Conservation (phyloP, 331 rosid species). For the Arachis monticola region DNA sequence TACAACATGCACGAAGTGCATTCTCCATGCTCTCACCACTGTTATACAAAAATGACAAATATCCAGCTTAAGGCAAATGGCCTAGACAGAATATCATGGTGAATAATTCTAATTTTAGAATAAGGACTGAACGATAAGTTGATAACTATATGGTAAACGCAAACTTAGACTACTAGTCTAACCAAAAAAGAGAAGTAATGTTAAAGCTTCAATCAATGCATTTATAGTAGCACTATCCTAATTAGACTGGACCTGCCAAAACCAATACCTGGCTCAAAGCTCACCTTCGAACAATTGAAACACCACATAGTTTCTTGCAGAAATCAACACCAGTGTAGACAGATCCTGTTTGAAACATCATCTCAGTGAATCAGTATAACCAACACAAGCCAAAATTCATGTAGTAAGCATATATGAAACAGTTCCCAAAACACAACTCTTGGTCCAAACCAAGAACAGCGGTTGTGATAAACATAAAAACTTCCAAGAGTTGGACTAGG, state of each 20-base stretch:
- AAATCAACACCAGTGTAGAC: constrained; percentile 97
- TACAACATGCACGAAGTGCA: constrained; percentile 97
- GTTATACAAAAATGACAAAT: constrained; percentile 35
- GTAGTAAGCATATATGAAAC: constrained; percentile 8
- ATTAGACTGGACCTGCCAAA: constrained; percentile 41
- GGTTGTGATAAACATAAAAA: constrained; percentile 14
- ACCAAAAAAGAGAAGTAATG: constrained; percentile 29
- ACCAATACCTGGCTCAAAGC: constrained; percentile 61
- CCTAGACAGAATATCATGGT: not conserved
- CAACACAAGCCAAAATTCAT: constrained; percentile 20
- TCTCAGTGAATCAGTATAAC: constrained; percentile 14
- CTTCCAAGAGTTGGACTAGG: constrained; percentile 15
- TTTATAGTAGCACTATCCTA: constrained; percentile 20
- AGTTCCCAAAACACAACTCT: constrained; percentile 27
- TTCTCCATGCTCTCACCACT: too few species aligned
- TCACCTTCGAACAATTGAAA: constrained; percentile 95
- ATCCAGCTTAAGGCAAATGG: constrained; percentile 18
- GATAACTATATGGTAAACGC: constrained; percentile 9
- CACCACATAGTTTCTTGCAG: constrained; percentile 97
- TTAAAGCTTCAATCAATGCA: constrained; percentile 12
- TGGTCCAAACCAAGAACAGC: constrained; percentile 28
- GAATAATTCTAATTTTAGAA: constrained; percentile 12
- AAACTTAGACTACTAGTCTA: constrained; percentile 6
- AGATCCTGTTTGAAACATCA: constrained; percentile 67
- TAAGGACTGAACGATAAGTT: constrained; percentile 23